Evolutionary conservation across 106 monocot species (phyloP), one percentile per base, ranked within the genome.

Genomic region (Posidonia australis): DNA sequence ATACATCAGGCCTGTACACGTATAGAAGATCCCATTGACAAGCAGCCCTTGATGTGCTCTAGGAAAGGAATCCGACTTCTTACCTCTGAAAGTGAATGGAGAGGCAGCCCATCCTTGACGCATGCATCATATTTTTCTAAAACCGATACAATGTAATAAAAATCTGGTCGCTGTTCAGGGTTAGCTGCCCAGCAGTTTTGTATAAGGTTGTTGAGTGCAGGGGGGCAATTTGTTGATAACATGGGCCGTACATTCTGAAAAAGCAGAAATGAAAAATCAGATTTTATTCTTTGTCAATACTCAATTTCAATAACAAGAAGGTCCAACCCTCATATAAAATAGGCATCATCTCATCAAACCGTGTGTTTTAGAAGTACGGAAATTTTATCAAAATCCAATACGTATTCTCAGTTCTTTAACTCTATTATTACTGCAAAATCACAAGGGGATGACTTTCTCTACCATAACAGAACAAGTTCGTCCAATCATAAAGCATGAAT

Each of bases 101-200:
- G 44, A 5, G 89, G 93, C 26, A 74, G 55, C 3, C 93, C 93
- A 59, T 86, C 86, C 48, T 68, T 86, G 14, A 89, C 70, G 51
- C 89, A 76, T 46, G 77, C 74, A 30, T 93, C 89, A 18, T 68
- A 84, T 44, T 77, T 89, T 71, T 93, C 89, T 62, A 93, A 61
- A 2, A 70, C 71, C 14, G 89, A 60, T 20, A 93, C 86, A 19
- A 93, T 89, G 51, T 84, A 75, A 48, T 63, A 72, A 70, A 93
- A 89, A 58, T 93, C 89, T 1, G 89, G 93, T 46, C 93, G 67
- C 76, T 80, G 83, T 9, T 77, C 69, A 14, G 93, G 93, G 59
- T 83, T 89, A 23, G 71, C 77, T 20, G 86, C 86, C 93, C 93
- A 93, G 28, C 93, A 89, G 0, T 60, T 77, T 75, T 79, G 80